Base-by-base conservation (phyloP, 2,329 filamentous ascomycete genomes). In the Malbranchea cinnamomea region DNA sequence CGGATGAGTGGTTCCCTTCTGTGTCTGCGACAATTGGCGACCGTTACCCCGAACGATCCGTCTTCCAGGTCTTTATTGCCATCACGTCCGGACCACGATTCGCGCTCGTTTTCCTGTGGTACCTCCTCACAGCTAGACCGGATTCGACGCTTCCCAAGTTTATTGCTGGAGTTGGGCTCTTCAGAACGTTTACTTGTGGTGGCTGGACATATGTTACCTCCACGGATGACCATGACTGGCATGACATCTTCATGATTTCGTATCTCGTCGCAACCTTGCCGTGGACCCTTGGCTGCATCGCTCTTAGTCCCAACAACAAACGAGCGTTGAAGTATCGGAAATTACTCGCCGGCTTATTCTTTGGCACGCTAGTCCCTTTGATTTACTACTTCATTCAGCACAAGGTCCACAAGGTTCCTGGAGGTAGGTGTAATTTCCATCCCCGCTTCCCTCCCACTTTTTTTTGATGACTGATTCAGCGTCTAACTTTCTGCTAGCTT, bases 171-270 rank as follows among this genome's bases (percentile, higher is more conserved):
- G 75, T 81, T 44, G 89, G 89, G 33, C 42, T 94, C 30, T 77
- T 95, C 48, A 74, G 89, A 45, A 94, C 87, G 6, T 60, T 95
- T 35, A 93, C 84, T 3, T 98, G 89, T 49, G 89, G 87, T 44
- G 89, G 89, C 35, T 98, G 89, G 87, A 94, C 89, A 31, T 98
- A 95, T 56, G 75, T 98, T 37, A 98, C 89, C 15, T 95, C 89
- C 38, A 98, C 89, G 24, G 89, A 98, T 52, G 83, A 95, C 53
- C 89, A 98, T 56, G 75, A 92, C 56, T 95, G 84, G 85, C 89
- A 98, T 54, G 89, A 98, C 49, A 87, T 95, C 39, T 87, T 98
- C 54, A 98, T 98, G 89, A 94, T 98, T 44, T 91, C 84, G 9
- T 98, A 98, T 56, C 66, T 98, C 33, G 77, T 98, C 26, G 79